Base-by-base conservation (phyloP, 108 stramenopile species). In the Pseudonitzschia multistriata region DNA sequence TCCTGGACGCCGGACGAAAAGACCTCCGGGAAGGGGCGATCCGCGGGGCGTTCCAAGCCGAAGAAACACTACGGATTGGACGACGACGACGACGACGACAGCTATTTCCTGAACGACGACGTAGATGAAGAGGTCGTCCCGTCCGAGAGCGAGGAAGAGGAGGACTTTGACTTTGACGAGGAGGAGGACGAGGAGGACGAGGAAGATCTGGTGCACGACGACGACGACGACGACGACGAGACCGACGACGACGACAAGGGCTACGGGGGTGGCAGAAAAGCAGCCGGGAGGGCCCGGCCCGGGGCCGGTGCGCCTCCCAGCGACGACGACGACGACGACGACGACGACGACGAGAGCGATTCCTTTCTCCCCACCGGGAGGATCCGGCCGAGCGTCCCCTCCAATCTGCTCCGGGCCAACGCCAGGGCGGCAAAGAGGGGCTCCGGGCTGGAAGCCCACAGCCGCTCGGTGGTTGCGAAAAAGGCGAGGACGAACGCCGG, bases 281-380 rank as follows among this genome's bases (percentile, higher is more conserved):
- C 55, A 70, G 75, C 66, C 29, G 25, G 52, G 70, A 80, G 19
- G 78, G 84, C 66, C 49, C n/a, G n/a, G n/a, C n/a, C n/a, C n/a
- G n/a, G n/a, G n/a, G n/a, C n/a, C n/a, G n/a, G n/a, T n/a, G n/a
- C n/a, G n/a, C n/a, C n/a, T n/a, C n/a, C n/a, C 7, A 68, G 62
- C 27, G 74, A 74, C 27, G 69, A 64, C 11, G 33, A 14, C 5
- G 30, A 27, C 15, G 45, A 36, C 13, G 62, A 57, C 30, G 53
- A 64, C 39, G 37, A 40, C 34, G 36, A 22, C 28, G 63, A 64
- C 40, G 24, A 64, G 22, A 28, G 34, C 13, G 63, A 29, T 4
- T 64, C 63, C 28, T 64, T 73, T 53, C 52, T 65, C 19, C 53
- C 30, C 22, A 22, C 30, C 5, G 11, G 31, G 10, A 65, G 56